Evolutionary conservation across 768 basidiomycete genomes (phyloP).

Genomic region (Mycena floridula): DNA sequence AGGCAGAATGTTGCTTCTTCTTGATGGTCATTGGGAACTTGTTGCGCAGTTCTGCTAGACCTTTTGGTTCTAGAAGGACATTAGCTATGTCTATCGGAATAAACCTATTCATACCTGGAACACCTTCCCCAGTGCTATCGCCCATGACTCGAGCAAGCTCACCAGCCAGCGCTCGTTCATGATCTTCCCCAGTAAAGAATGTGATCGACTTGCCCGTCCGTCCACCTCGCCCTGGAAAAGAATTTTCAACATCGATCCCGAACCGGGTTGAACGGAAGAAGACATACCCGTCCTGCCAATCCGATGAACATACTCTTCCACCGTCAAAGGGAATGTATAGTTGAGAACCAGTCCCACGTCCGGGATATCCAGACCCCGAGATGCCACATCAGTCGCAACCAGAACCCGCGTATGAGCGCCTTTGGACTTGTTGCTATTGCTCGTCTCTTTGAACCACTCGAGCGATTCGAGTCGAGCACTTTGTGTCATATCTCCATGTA

Average conservation of each 20-base stretch:
- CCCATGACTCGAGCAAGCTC: constrained; percentile 87
- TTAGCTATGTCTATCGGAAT: too few species aligned
- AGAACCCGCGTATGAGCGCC: constrained; percentile 72
- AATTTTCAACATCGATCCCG: background rate
- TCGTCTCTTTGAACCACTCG: constrained; percentile 54
- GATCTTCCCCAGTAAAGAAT: constrained; percentile 89
- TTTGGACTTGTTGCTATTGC: constrained; percentile 28
- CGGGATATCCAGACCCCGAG: constrained; percentile 95
- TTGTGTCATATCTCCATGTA: constrained; percentile 93
- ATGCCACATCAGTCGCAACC: constrained; percentile 97
- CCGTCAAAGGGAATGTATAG: constrained; percentile 95
- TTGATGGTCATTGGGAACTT: constrained; percentile 97
- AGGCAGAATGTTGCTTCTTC: constrained; percentile 88
- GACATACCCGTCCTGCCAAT: constrained; percentile 79
- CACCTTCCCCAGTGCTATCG: constrained; percentile 70
- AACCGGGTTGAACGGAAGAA: too few species aligned
- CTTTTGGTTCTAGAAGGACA: background rate
- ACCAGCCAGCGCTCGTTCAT: constrained; percentile 84
- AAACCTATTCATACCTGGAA: too few species aligned
- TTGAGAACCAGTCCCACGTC: constrained; percentile 93
- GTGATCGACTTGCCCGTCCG: constrained; percentile 88
- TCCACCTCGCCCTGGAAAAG: constrained; percentile 71
- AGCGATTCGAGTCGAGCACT: constrained; percentile 77
- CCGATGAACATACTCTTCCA: constrained; percentile 89
- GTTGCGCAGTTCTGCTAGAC: constrained; percentile 48